These are phyloP conservation scores for Rhizopogon sp. DNA, from an alignment of 768 basidiomycete species.

Conservation along the genomic window DNA sequence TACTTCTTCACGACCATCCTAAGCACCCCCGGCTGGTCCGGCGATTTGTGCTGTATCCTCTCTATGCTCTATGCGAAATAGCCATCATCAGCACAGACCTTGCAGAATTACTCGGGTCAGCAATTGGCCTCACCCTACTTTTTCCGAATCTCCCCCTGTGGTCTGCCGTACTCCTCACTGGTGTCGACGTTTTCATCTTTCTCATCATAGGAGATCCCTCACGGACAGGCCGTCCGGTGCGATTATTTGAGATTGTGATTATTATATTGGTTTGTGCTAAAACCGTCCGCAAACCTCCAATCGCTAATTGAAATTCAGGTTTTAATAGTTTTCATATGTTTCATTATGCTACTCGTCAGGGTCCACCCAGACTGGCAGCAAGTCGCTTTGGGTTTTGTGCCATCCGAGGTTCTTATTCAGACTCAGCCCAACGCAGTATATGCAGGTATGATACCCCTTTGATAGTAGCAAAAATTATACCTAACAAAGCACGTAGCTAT, in stretches of 20 bases:
- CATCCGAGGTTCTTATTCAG: slow-evolving; percentile 26
- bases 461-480: background rate
- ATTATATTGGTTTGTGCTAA: slow-evolving; percentile 23
- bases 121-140: slow-evolving; percentile 52
- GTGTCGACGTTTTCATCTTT: slow-evolving; percentile 43
- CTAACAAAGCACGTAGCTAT: slow-evolving; percentile 25
- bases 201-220: slow-evolving; percentile 36
- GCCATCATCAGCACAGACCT: slow-evolving; percentile 55
- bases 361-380: slow-evolving; percentile 36
- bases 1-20: slow-evolving; percentile 41
- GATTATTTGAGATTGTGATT: slow-evolving; percentile 35
- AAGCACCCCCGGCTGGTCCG: slow-evolving; percentile 32
- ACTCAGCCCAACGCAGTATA: slow-evolving; percentile 32
- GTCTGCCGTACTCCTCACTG: slow-evolving; percentile 45
- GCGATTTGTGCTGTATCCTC: slow-evolving; percentile 38
- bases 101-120: slow-evolving; percentile 56
- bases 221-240: slow-evolving; percentile 26
- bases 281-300: background rate
- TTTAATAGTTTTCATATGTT: slow-evolving; percentile 18
- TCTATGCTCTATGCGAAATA: slow-evolving; percentile 40
- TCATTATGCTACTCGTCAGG: slow-evolving; percentile 38
- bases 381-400: slow-evolving; percentile 38
- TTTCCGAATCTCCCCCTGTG: slow-evolving; percentile 45
- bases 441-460: slow-evolving; percentile 21
- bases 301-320: slow-evolving; percentile 16